Conservation (phyloP, 2,329 filamentous ascomycete species). For the Penicillium sp. region DNA sequence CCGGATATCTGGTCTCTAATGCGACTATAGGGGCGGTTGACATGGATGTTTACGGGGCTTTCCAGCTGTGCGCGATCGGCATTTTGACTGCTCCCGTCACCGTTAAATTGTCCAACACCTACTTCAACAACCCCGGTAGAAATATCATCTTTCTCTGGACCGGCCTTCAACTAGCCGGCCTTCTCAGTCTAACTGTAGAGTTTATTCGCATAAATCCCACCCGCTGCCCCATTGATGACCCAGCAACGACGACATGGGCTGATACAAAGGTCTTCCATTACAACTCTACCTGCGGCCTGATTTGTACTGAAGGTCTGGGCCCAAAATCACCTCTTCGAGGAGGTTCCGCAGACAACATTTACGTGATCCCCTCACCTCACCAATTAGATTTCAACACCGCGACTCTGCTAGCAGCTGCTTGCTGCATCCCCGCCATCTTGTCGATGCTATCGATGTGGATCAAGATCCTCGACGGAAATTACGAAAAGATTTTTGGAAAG, state of each 20-base stretch:
- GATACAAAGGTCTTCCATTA: conserved; percentile 30
- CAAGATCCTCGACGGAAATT: conserved; percentile 64
- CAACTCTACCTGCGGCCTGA: conserved; percentile 11
- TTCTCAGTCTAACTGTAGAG: conserved; percentile 60
- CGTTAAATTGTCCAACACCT: conserved; percentile 61
- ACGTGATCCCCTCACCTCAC: conserved; percentile 60
- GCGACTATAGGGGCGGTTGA: conserved; percentile 57
- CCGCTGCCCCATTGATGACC: conserved; percentile 45
- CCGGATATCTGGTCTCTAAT: not conserved
- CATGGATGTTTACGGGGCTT: conserved; percentile 68
- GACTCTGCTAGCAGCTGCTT: conserved; percentile 63
- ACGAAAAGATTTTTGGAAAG: conserved; percentile 46
- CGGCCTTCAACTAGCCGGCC: conserved; percentile 58
- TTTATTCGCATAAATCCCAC: conserved; percentile 58
- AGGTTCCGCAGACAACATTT: conserved; percentile 60
- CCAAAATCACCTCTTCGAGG: conserved; percentile 58
- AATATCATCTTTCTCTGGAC: conserved; percentile 70
- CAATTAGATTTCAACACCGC: conserved; percentile 59
- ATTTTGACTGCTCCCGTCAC: conserved; percentile 65
- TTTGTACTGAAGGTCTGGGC: conserved; percentile 1
- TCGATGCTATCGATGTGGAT: conserved; percentile 63
- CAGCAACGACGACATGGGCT: conserved; percentile 35
- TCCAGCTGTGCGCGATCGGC: conserved; percentile 66
- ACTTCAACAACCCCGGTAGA: conserved; percentile 63
- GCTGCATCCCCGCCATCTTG: conserved; percentile 64